Base-by-base conservation (phyloP, 2,329 filamentous ascomycete genomes). In the Zymoseptoria pseudotritici region DNA sequence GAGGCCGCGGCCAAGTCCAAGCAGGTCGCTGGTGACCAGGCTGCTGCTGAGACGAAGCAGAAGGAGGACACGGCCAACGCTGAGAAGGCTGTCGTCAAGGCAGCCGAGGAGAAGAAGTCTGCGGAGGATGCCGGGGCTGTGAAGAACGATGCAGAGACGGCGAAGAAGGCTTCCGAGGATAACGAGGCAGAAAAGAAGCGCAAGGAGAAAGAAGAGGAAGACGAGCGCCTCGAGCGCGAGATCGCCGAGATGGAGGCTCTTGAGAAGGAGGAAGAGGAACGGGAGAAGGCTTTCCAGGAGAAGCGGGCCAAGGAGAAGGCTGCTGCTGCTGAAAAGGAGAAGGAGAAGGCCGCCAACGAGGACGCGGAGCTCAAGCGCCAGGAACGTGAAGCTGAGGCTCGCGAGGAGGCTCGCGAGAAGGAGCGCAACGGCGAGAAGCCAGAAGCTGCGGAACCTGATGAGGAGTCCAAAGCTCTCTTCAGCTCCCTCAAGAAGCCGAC, bases 281-380 rank as follows among this genome's bases (percentile, higher is more conserved):
- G 82, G 20, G 88, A 88, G 75, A 87, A 86, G 81, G 86, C 88
- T 69, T 85, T 84, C 61, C 76, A 88, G 1, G 89, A 91, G 71
- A 87, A 90, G 74, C 87, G 86, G 77, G 83, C 82, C 67, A 82
- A 81, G 71, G 82, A 83, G 66, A 74, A 78, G 42, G 78, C 78
- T 53, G 80, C 75, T 58, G 67, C 65, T 29, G 71, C 66, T 42
- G 70, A 66, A 83, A 86, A 73, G 70, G 83, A 85, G 63, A 76
- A 79, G 22, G 79, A 80, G 60, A 78, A 75, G 51, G 65, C 76
- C 53, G 79, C 79, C 0, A 77, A 84, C 21, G 77, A 79, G 2
- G 86, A 89, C 56, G 78, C 79, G 58, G 76, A 77, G 57, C 73
- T 81, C 62, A 78, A 77, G 67, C 75, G 77, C 57, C 72, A 74